Conservation (phyloP, 75 land plant genomes). For the Isoetes taiwanensis region DNA sequence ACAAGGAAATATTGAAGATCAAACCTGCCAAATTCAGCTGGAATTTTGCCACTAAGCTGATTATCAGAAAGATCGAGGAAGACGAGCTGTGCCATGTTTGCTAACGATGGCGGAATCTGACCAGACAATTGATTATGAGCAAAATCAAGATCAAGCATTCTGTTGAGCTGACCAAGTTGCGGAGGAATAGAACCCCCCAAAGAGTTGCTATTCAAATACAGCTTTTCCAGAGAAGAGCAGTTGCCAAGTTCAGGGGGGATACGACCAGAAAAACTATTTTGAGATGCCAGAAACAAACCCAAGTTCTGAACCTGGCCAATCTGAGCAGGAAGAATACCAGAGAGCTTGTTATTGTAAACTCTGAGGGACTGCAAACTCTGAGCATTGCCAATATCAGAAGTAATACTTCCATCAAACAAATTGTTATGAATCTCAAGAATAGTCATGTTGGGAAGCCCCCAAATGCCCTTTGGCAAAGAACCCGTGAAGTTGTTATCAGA, state of each 20-base stretch:
- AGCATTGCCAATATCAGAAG: not conserved
- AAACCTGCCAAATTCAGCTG: constrained; percentile 30
- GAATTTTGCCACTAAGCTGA: constrained; percentile 43
- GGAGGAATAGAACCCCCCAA: constrained; percentile 17
- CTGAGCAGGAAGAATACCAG: constrained; percentile 46
- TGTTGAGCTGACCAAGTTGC: constrained; percentile 23
- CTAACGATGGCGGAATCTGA: constrained; percentile 38
- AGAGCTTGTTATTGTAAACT: constrained; percentile 49
- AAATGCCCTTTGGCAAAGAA: constrained; percentile 41
- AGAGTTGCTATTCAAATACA: constrained; percentile 32
- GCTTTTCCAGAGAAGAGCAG: constrained; percentile 35
- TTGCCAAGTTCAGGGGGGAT: constrained; percentile 57
- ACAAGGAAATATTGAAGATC: too few species aligned
- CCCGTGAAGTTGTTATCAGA: constrained; percentile 56
- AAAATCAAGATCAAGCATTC: constrained; percentile 20
- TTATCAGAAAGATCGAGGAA: constrained; percentile 59
- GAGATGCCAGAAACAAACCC: constrained; percentile 45
- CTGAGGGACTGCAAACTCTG: too few species aligned
- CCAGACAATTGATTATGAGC: constrained; percentile 51
- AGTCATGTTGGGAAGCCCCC: constrained; percentile 48
- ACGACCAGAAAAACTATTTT: constrained; percentile 53
- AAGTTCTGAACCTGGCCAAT: constrained; percentile 35
- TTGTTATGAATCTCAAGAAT: constrained; percentile 27
- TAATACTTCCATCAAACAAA: not conserved
- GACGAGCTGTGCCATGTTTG: constrained; percentile 26